Evolutionary conservation across 2,329 filamentous ascomycete genomes (phyloP).

Genomic region (Trichothecium sympodiale): DNA sequence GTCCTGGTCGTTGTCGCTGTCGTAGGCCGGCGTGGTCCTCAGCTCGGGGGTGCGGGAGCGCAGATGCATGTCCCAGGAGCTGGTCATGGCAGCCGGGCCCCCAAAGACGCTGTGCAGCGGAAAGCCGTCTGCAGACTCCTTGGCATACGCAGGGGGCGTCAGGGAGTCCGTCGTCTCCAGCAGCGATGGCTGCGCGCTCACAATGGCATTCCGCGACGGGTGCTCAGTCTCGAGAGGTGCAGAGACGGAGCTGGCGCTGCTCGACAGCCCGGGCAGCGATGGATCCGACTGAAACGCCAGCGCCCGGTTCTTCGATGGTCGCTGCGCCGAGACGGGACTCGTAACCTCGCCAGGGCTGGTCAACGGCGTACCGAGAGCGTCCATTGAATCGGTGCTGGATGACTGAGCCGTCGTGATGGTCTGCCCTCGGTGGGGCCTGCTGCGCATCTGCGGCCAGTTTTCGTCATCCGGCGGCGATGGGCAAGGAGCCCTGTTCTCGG

Average conservation of each 20-base stretch:
- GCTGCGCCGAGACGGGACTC: conserved; percentile 33
- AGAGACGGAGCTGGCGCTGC: conserved; percentile 53
- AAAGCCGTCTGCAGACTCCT: conserved; percentile 34
- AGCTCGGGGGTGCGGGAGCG: conserved; percentile 7
- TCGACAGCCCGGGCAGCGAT: conserved; percentile 51
- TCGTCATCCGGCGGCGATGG: conserved; percentile 36
- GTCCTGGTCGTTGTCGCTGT: conserved; percentile 7
- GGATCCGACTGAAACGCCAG: conserved; percentile 50
- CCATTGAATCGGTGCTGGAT: conserved; percentile 40
- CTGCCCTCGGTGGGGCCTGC: conserved; percentile 25
- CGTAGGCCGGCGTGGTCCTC: conserved; percentile 1
- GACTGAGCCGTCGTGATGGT: conserved; percentile 35
- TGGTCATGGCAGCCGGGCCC: conserved; percentile 19
- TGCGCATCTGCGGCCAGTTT: conserved; percentile 16
- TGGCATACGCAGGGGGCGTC: conserved; percentile 39
- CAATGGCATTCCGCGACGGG: conserved; percentile 35
- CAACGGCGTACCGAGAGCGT: conserved; percentile 35
- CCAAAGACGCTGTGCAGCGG: conserved; percentile 30
- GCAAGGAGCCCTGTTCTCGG: conserved; percentile 24
- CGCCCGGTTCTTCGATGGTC: conserved; percentile 30
- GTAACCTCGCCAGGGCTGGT: conserved; percentile 43
- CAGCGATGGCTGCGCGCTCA: conserved; percentile 28
- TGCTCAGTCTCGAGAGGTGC: conserved; percentile 52
- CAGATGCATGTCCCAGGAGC: conserved; percentile 19
- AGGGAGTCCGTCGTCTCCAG: conserved; percentile 43